Base-by-base conservation (phyloP, 2,329 filamentous ascomycete species). In the Fusarium sororula region DNA sequence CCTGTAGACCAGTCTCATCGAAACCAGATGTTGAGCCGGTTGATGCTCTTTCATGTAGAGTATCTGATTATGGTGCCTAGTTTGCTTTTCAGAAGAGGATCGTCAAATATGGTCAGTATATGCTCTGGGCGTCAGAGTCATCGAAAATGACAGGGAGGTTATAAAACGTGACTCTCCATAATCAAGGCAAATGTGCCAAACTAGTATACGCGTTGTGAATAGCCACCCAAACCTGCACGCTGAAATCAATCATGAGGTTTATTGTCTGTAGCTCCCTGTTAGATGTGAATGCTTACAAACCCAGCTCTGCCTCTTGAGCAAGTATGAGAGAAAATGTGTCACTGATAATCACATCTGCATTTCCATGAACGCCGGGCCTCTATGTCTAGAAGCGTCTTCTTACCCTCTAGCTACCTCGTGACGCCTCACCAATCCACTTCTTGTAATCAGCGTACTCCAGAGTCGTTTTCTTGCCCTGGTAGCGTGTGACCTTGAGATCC, bases 391-490 rank as follows among this genome's bases (percentile, higher is more conserved):
- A 72, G 54, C 63, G 58, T 55, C 77, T 78, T 72, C 74, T 79
- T 78, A 75, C 69, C 64, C 69, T 68, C 41, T 66, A 47, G 39
- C 63, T 22, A 26, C 22, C 24, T 28, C 37, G 24, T 57, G 63
- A 78, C 26, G 66, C 74, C 44, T 66, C 85, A 26, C 91, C 89
- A 93, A 94, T 96, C 94, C 95, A 98, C 75, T 88, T 88, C 85
- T 90, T 91, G 88, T 91, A 98, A 78, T 96, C 93, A 4, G 81
- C 82, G 81, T 94, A 98, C 55, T 83, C 86, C 68, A 96, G 81
- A 63, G 86, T 91, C 62, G 91, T 89, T 85, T 94, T 95, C 83
- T 91, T 91, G 26, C 96, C 96, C 83, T 96, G 94, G 81, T 98
- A 99, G 76, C 94, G 89, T 63, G 95, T 91, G 6, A 96, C 90